Evolutionary conservation across 2,329 filamentous ascomycete species (phyloP).

Genomic region (Phialemonium atrogriseum): DNA sequence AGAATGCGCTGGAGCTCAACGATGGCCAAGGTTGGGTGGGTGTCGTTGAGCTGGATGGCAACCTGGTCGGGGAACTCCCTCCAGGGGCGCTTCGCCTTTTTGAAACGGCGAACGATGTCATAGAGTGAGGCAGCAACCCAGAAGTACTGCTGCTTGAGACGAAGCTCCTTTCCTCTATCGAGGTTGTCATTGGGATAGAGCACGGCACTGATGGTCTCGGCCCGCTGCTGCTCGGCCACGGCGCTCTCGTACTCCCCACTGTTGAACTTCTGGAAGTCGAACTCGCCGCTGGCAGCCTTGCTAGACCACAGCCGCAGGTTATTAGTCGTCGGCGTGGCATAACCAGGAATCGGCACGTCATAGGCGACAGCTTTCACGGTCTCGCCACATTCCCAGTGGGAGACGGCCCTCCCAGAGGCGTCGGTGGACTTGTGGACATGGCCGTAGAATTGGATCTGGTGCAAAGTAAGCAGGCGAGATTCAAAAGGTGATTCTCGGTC

Average conservation of each 20-base stretch:
- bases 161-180: conserved; percentile 91
- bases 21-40: conserved; percentile 91
- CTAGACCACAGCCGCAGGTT: conserved; percentile 96
- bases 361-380: conserved; percentile 88
- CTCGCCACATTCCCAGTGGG: conserved; percentile 87
- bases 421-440: conserved; percentile 68
- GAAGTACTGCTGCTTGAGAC: conserved; percentile 98
- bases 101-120: conserved; percentile 96
- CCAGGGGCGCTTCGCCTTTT: conserved; percentile 91
- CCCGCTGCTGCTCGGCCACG: conserved; percentile 93
- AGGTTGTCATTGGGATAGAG: conserved; percentile 97
- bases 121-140: conserved; percentile 96
- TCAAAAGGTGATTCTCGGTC: conserved; percentile 4
- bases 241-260: conserved; percentile 96
- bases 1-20: conserved; percentile 93
- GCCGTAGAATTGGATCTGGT: conserved; percentile 85
- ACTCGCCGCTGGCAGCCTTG: conserved; percentile 93
- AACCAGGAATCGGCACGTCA: conserved; percentile 88
- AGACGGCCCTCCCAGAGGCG: conserved; percentile 64
- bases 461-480: background rate
- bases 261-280: conserved; percentile 99
- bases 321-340: conserved; percentile 83
- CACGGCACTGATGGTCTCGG: conserved; percentile 97
- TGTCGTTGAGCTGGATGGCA: conserved; percentile 96
- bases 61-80: conserved; percentile 88